Base-by-base conservation (phyloP, 441 rosid genomes). In the Gossypium schwendimanii region DNA sequence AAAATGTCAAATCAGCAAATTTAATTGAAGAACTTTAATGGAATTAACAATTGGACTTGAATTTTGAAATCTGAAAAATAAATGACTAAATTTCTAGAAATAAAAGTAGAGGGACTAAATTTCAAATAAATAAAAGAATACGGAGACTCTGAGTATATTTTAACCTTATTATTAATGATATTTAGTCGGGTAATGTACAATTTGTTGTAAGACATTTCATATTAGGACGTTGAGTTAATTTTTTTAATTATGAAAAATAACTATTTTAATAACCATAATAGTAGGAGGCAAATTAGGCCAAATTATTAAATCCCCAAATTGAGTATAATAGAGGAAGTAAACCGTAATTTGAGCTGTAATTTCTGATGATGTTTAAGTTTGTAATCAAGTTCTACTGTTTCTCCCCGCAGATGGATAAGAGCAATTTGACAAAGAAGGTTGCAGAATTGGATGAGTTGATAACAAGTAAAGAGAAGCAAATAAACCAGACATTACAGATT, bases 361-460 rank as follows among this genome's bases (percentile, higher is more conserved):
- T 63, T 21, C 18, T 59, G 18, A 59, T 6, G 63, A 66, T 41
- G 14, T 68, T 41, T 63, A 63, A 18, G 67, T 60, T 12, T 39
- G 17, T 14, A 21, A 66, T 12, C 60, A 5, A 41, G 60, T 73
- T 44, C 14, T 44, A 2, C 52, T 18, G 65, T 17, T 53, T 59
- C 41, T 73, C 36, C 64, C 53, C 60, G 64, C 78, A 92, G 99
- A 85, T 76, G 81, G 96, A 92, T 83, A 94, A 92, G 80, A 84
- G 81, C 75, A 88, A 89, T 82, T 84, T 92, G 74, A 75, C 86
- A 63, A 86, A 78, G 76, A 86, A 79, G 81, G 79, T 90, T 70
- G 80, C 91, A 10, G 98, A 92, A 74, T 82, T 89, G 78, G 97
- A 94, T 75, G 91, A 76, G 53, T 75, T 86, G 80, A 81, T 88